phyloP scores from a whole-genome alignment of 495 filamentous ascomycete genomes.

The Xylaria telfairii region DNA sequence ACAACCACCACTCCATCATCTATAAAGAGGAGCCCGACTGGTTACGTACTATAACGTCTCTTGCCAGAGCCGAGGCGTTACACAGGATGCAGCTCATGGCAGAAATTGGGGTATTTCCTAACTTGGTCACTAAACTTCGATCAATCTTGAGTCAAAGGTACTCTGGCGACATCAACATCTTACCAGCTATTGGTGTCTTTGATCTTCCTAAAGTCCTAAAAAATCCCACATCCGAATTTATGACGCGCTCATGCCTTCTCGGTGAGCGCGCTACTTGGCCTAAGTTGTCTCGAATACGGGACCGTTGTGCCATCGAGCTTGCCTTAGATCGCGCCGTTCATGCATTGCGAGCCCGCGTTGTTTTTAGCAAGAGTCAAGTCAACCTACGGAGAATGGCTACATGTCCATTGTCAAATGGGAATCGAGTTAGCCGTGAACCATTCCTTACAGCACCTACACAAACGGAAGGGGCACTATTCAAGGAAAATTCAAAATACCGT shows the following conservation, averaged over 20 bases:
- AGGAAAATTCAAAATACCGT: conserved; percentile 31
- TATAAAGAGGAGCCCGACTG: conserved; percentile 53
- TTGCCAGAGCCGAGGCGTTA: conserved; percentile 81
- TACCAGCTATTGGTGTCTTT: conserved; percentile 75
- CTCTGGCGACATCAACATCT: conserved; percentile 93
- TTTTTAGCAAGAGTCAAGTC: conserved; percentile 77
- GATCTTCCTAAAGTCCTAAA: conserved; percentile 79
- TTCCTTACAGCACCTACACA: conserved; percentile 21
- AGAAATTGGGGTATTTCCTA: conserved; percentile 85
- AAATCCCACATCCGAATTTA: conserved; percentile 91
- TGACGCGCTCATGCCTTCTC: conserved; percentile 73
- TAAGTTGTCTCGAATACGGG: conserved; percentile 78
- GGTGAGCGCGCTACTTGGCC: conserved; percentile 93
- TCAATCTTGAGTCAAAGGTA: conserved; percentile 90
- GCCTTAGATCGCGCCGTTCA: conserved; percentile 85
- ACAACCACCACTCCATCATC: conserved; percentile 49
- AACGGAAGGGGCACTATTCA: conserved; percentile 2
- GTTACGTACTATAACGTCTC: conserved; percentile 70
- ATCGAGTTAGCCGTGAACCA: conserved; percentile 17
- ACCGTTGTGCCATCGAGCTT: conserved; percentile 85
- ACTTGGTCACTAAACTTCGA: conserved; percentile 74
- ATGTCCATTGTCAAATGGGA: conserved; percentile 26
- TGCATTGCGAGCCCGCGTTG: conserved; percentile 73
- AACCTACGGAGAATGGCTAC: conserved; percentile 60
- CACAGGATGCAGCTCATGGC: conserved; percentile 82